These are phyloP conservation scores for Ustilago xerochloae DNA, from an alignment of 1,284 basidiomycete species.

Conservation along the genomic window DNA sequence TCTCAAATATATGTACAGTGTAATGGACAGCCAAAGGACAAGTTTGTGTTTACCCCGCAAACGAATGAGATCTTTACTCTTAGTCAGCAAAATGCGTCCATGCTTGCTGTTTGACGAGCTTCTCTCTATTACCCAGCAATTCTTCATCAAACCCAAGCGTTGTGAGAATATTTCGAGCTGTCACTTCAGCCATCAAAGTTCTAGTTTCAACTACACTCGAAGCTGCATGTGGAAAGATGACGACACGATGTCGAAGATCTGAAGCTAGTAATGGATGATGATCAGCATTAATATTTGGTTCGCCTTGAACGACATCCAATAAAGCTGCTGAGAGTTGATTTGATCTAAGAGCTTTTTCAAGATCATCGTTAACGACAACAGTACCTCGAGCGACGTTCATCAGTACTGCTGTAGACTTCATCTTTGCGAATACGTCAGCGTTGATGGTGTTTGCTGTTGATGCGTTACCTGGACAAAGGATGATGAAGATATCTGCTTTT, in stretches of 20 bases:
- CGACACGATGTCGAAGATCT: conserved; percentile 20
- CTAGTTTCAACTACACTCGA: conserved; percentile 24
- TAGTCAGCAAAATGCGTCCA: conserved; percentile 30
- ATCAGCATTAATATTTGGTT: conserved; percentile 9
- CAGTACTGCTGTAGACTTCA: conserved; percentile 16
- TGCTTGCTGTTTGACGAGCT: conserved; percentile 6
- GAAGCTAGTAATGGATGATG: conserved; percentile 21
- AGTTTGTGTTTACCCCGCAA: too few relatives aligned
- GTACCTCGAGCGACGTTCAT: conserved; percentile 32
- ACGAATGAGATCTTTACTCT: not conserved
- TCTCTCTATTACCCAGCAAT: conserved; percentile 10
- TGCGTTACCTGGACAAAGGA: conserved; percentile 28
- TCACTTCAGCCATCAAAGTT: conserved; percentile 21
- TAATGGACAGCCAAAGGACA: too few relatives aligned
- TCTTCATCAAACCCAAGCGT: conserved; percentile 18
- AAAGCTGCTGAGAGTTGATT: conserved; percentile 22
- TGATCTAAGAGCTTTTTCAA: conserved; percentile 3
- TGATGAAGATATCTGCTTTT: conserved; percentile 25
- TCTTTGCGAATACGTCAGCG: conserved; percentile 5
- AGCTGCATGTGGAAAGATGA: conserved; percentile 30
- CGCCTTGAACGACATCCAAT: conserved; percentile 32
- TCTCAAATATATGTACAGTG: too few relatives aligned
- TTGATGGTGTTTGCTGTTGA: conserved; percentile 22
- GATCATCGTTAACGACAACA: conserved; percentile 26
- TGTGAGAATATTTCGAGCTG: conserved; percentile 24